Evolutionary conservation across 148 eudicot species (phyloP).

Genomic region (Chenopodium suecicum): DNA sequence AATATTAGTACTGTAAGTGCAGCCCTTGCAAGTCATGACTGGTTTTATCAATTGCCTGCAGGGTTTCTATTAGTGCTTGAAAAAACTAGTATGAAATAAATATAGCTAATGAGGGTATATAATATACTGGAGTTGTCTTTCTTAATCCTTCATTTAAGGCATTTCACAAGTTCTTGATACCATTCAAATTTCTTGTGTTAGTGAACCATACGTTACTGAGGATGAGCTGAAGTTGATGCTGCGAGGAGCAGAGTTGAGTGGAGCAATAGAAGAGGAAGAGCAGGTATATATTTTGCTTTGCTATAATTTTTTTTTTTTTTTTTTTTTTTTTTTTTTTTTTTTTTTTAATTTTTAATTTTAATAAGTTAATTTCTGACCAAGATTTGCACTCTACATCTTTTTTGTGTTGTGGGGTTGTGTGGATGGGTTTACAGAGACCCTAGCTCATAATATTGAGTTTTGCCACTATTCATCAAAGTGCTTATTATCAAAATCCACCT

Average conservation of each 20-base stretch:
- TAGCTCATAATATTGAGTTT: neutral
- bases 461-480: too few relatives aligned
- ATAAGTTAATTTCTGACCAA: neutral
- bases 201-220: slow-evolving; percentile 96
- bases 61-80: slow-evolving; percentile 3
- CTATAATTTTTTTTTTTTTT: neutral
- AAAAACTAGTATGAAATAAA: neutral
- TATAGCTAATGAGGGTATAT: neutral
- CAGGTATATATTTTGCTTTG: slow-evolving; percentile 49
- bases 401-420: neutral
- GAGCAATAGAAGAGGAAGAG: slow-evolving; percentile 98
- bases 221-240: slow-evolving; percentile 96
- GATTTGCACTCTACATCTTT: neutral
- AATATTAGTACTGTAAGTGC: neutral
- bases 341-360: neutral
- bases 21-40: neutral
- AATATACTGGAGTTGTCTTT: neutral
- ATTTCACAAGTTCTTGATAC: slow-evolving; percentile 11
- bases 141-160: slow-evolving; percentile 8
- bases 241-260: slow-evolving; percentile 95
- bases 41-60: neutral
- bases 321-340: neutral
- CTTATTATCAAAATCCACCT: neutral
- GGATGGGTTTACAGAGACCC: neutral
- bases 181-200: slow-evolving; percentile 32